These are phyloP conservation scores for Backusella circina DNA, from an alignment of 192 early-diverging fungal genomes.

Conservation along the genomic window DNA sequence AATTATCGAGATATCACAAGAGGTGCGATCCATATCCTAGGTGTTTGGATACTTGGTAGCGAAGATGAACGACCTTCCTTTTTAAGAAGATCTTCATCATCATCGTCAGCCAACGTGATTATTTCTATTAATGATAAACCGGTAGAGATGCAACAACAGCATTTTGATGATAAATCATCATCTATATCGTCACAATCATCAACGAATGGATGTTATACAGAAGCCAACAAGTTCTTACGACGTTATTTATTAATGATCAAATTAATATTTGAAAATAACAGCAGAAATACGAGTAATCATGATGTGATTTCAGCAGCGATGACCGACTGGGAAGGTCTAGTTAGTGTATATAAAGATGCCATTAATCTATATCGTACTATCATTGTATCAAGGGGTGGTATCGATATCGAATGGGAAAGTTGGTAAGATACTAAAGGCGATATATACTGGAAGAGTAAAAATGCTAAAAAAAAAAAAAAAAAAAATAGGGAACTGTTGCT, in stretches of 20 bases:
- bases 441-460: neutral
- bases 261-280: constrained; percentile 57
- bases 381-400: constrained; percentile 40
- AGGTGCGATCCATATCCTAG: constrained; percentile 62
- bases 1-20: constrained; percentile 63
- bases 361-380: constrained; percentile 63
- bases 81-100: constrained; percentile 36
- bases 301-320: neutral
- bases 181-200: neutral
- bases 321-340: constrained; percentile 43
- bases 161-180: neutral
- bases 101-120: neutral
- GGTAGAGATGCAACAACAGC: neutral
- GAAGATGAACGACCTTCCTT: constrained; percentile 73
- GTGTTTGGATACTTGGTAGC: constrained; percentile 59
- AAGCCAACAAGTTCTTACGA: constrained; percentile 63
- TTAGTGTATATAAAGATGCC: constrained; percentile 63
- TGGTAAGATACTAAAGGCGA: constrained; percentile 33
- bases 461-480: neutral
- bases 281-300: constrained; percentile 7
- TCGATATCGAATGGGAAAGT: constrained; percentile 51
- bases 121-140: constrained; percentile 1
- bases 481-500: constrained; percentile 54
- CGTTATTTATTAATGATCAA: constrained; percentile 66
- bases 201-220: constrained; percentile 32